Percentiles rank a stretch among this genome's conserved stretches.
These are phyloP conservation scores for Plasmodium cynomolgi DNA, from an alignment of 169 alveolate genomes.

Conservation along the genomic window DNA sequence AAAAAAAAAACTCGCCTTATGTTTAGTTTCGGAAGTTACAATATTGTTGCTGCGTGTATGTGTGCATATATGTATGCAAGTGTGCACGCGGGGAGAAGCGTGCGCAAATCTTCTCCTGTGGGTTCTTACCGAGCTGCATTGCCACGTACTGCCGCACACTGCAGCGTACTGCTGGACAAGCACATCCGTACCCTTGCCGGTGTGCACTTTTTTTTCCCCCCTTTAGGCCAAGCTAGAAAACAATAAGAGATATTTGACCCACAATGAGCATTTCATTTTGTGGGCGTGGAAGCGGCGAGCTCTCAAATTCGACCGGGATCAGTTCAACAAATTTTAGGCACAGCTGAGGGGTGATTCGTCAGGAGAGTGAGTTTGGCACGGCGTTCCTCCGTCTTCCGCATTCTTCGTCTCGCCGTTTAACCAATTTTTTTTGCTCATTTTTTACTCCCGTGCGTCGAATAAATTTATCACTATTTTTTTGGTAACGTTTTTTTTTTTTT, in stretches of 20 bases:
- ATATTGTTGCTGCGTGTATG: neutral
- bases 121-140: too few relatives aligned
- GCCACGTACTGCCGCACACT: neutral
- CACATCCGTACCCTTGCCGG: neutral
- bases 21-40: neutral
- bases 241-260: conserved; percentile 57
- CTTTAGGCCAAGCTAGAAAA: conserved; percentile 48
- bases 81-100: neutral
- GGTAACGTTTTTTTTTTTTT: neutral
- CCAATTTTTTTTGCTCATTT: neutral
- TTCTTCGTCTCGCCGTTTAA: neutral
- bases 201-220: neutral
- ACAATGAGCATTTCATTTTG: conserved; percentile 58
- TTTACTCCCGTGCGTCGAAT: neutral
- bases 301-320: conserved; percentile 47
- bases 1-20: neutral
- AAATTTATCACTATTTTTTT: neutral
- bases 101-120: neutral
- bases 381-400: neutral
- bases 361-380: neutral
- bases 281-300: conserved; percentile 76
- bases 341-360: neutral
- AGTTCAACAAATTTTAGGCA: conserved; percentile 26
- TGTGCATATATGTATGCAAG: neutral
- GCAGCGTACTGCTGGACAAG: neutral